phyloP scores from a whole-genome alignment of 148 eudicot species.

The Vaccinium darrowii region DNA sequence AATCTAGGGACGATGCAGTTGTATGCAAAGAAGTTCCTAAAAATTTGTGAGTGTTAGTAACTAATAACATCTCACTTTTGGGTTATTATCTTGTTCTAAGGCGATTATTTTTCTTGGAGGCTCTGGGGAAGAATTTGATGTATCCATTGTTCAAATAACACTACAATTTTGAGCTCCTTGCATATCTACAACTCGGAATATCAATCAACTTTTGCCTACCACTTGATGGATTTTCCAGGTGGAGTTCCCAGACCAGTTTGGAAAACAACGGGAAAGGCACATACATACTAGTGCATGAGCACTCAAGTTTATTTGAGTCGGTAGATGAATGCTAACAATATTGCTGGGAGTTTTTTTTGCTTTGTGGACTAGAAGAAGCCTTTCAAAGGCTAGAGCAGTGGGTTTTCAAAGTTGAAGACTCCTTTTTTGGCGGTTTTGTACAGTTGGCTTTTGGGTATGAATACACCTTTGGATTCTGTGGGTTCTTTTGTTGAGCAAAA shows the following conservation, averaged over 20 bases:
- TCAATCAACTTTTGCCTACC: not conserved
- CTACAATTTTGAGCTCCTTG: not conserved
- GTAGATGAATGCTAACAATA: not conserved
- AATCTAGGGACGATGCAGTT: too few species aligned
- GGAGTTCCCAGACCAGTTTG: not conserved
- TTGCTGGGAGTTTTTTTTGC: not conserved
- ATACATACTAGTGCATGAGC: not conserved
- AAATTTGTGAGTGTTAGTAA: too few species aligned
- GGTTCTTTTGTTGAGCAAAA: too few species aligned
- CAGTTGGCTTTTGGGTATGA: not conserved
- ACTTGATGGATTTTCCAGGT: not conserved
- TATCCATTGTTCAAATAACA: not conserved
- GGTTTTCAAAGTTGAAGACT: not conserved
- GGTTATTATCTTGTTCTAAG: too few species aligned
- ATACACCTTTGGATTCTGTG: not conserved
- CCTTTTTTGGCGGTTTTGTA: not conserved
- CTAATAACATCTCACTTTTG: too few species aligned
- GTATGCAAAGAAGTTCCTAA: too few species aligned
- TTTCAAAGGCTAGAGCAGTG: too few species aligned
- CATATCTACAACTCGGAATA: too few species aligned
- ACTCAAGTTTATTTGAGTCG: not conserved
- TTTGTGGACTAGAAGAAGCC: not conserved
- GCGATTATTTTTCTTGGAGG: not conserved
- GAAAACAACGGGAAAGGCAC: not conserved
- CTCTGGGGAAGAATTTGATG: not conserved